Percentiles rank a stretch among this genome's conserved stretches.
Conservation (phyloP, 2,329 filamentous ascomycete genomes). For the Atkinsonella texensis region DNA sequence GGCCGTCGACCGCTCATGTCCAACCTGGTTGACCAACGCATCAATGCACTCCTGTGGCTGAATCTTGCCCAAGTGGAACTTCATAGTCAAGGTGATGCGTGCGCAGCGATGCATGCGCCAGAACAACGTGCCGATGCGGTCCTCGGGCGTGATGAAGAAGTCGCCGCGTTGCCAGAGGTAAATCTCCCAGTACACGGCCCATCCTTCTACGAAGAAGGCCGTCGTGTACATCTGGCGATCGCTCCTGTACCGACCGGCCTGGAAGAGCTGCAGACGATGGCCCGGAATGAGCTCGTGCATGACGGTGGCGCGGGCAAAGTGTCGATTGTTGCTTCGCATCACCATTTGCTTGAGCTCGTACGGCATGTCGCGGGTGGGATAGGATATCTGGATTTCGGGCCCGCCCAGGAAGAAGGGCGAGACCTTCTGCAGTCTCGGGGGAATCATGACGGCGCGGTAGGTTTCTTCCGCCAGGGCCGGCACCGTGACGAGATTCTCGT, state of each 20-base stretch:
- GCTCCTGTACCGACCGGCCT: conserved; percentile 31
- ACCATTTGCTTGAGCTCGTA: conserved; percentile 46
- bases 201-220: conserved; percentile 48
- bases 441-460: conserved; percentile 46
- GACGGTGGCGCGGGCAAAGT: conserved; percentile 45
- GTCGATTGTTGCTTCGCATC: conserved; percentile 46
- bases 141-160: conserved; percentile 37
- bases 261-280: conserved; percentile 41
- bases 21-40: conserved; percentile 41
- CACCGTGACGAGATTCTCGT: conserved; percentile 42
- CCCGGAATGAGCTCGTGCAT: conserved; percentile 52
- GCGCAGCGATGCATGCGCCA: conserved; percentile 52
- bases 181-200: conserved; percentile 52
- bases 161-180: conserved; percentile 41
- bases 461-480: conserved; percentile 39
- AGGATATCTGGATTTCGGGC: conserved; percentile 40
- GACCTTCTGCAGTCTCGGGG: conserved; percentile 36
- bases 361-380: conserved; percentile 39
- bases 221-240: conserved; percentile 42
- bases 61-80: conserved; percentile 45
- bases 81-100: conserved; percentile 45
- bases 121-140: conserved; percentile 45
- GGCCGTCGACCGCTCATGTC: conserved; percentile 46
- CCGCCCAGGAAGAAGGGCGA: conserved; percentile 50
- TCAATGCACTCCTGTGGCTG: conserved; percentile 43